Percentiles rank a stretch among this genome's conserved stretches.
phyloP scores from a whole-genome alignment of 306 rosid genomes.

The Cercis canadensis region DNA sequence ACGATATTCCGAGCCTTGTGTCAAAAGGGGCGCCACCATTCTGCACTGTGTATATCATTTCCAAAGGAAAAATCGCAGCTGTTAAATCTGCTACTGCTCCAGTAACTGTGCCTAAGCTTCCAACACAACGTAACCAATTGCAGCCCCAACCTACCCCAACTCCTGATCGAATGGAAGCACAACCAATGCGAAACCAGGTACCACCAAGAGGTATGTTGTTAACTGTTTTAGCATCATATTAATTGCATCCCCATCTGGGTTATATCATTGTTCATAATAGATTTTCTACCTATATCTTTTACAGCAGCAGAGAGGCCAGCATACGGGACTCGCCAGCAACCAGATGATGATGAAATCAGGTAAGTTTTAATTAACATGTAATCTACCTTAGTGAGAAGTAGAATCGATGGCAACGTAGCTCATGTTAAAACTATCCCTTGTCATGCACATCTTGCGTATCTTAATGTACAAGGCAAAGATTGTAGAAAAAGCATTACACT shows the following conservation, averaged over 20 bases:
- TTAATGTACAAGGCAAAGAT: no score
- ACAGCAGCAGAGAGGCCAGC: constrained; percentile 46
- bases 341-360: constrained; percentile 58
- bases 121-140: constrained; percentile 4
- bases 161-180: constrained; percentile 31
- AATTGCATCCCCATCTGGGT: background rate
- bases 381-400: no score
- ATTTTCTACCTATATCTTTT: constrained; percentile 1
- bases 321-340: background rate
- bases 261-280: constrained; percentile 19
- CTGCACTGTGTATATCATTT: constrained; percentile 77
- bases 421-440: no score
- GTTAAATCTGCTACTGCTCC: constrained; percentile 56
- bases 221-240: constrained; percentile 2
- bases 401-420: no score
- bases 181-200: background rate
- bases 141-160: constrained; percentile 26
- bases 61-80: constrained; percentile 71
- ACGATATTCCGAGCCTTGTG: constrained; percentile 62
- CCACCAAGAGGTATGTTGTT: constrained; percentile 39
- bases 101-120: constrained; percentile 29
- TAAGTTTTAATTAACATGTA: constrained; percentile 40
- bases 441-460: no score
- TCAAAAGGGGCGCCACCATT: constrained; percentile 71
- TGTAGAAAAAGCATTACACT: no score